Base-by-base conservation (phyloP, 129 eudicot species). In the Arctium lappa region DNA sequence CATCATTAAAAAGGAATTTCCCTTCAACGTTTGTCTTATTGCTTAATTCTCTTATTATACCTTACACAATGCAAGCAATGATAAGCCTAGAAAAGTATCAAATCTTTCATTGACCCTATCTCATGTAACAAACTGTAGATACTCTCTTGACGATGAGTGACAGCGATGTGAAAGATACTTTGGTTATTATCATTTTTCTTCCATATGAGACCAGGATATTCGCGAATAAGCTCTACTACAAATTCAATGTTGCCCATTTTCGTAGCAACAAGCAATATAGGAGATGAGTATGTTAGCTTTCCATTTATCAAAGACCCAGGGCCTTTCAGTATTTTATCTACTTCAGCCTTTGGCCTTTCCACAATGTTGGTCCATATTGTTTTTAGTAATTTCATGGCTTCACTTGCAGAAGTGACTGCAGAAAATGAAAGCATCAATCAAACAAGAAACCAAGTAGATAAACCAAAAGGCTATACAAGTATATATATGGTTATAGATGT, bases 101-200 rank as follows among this genome's bases (percentile, higher is more conserved):
- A 66, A 34, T 62, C 70, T 73, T 79, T 79, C n/a, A 40, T 42
- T 69, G 62, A 50, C 18, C 62, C 62, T 11, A 50, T 12, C 18
- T 50, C 62, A 50, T 50, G 16, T 50, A 50, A 50, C 1, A 50
- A 4, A 13, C 16, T 50, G 16, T 50, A 50, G 16, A 50, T 50
- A 15, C 62, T 50, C 62, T 85, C 84, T 1, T 66, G 72, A 53
- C 87, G 87, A 79, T 79, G 33, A 10, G 32, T 30, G 5, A 79
- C 80, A 15, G 87, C 84, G 33, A 22, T 22, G 27, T 22, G 27
- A 22, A 22, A 22, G 27, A 22, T 22, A 22, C 27, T 22, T 22
- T 22, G 75, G 38, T 72, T 72, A 34, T 34, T 4, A 2, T 72
- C 46, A 4, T 34, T 50, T 50, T 3, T 50, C 18, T 11, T 13